Evolutionary conservation across 208 protist species (phyloP), one percentile per base, ranked within the genome.

Genomic region (Naegleria gruberi): DNA sequence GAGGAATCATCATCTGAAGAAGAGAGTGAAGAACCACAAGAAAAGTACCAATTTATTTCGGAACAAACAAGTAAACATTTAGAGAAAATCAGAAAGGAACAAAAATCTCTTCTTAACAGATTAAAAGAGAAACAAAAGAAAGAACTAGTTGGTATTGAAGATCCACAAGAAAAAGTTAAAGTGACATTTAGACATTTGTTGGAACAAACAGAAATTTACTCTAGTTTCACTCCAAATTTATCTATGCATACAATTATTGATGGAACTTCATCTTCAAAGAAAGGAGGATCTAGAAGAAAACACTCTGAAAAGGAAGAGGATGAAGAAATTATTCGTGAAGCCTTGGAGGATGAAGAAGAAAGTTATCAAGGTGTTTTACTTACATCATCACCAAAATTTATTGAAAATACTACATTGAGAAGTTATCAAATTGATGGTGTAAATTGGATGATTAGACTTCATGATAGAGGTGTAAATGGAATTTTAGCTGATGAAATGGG

Each of bases 361-460:
- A 34, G 10, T 43, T 10, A 12, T 57, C 34, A 42, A 82, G 15
- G n/a, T 12, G 34, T 82, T 42, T 82, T 42, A 82, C 34, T 82
- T 41, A 82, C 34, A 5, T 42, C 34, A 15, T 42, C 73, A 37
- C 34, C n/a, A 12, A 82, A 82, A 34, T n/a, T 82, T 30, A 43
- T 89, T 41, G 40, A 89, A 89, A 65, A 92, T 55, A 96, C 95
- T 73, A 93, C 40, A 40, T 95, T 99, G 93, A 95, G 98, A 46
- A 93, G 96, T 34, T 99, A 99, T 91, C 99, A 99, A 93, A 73
- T 99, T 12, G 95, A 98, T 90, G 99, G 98, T 12, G 95, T 99
- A 8, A 99, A 99, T 91, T 99, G 99, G 99, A 90, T 99, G 34
- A 95, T 99, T 42, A 93, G 95, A 42, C 93, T 99, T 37, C 98